phyloP scores from a whole-genome alignment of 192 early-diverging fungal species.

The Dissophora ornata region DNA sequence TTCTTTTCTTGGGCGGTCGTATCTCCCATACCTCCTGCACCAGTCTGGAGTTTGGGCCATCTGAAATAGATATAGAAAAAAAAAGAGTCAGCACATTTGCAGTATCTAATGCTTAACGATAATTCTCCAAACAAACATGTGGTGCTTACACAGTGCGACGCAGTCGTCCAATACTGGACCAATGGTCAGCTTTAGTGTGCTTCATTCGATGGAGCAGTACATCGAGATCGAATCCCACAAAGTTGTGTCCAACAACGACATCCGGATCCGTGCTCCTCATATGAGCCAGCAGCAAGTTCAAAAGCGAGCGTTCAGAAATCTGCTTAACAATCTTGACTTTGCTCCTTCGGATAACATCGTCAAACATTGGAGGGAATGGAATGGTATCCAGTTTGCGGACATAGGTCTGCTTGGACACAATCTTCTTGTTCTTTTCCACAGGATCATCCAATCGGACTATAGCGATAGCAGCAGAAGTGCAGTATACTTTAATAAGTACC shows the following conservation, averaged over 20 bases:
- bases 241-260: slow-evolving; percentile 95
- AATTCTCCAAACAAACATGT: not conserved
- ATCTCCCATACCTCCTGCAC: slow-evolving; percentile 84
- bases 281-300: slow-evolving; percentile 80
- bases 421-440: slow-evolving; percentile 42
- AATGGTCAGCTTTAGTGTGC: slow-evolving; percentile 75
- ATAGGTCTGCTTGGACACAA: slow-evolving; percentile 63
- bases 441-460: slow-evolving; percentile 67
- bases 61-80: slow-evolving; percentile 16
- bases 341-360: slow-evolving; percentile 59
- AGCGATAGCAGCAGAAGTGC: not conserved
- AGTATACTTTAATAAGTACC: not conserved
- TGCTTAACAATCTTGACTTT: slow-evolving; percentile 68
- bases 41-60: slow-evolving; percentile 87
- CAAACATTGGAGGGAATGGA: slow-evolving; percentile 87
- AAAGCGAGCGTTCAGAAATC: slow-evolving; percentile 78
- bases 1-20: slow-evolving; percentile 80
- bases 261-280: slow-evolving; percentile 89
- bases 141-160: slow-evolving; percentile 70
- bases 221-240: slow-evolving; percentile 94
- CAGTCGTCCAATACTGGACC: slow-evolving; percentile 92
- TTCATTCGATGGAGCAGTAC: slow-evolving; percentile 95
- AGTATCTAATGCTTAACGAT: no score
- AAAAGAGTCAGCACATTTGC: no score
- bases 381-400: slow-evolving; percentile 79